Base-by-base conservation (phyloP, 2,329 filamentous ascomycete genomes). In the Pseudocercospora pini-densiflorae region DNA sequence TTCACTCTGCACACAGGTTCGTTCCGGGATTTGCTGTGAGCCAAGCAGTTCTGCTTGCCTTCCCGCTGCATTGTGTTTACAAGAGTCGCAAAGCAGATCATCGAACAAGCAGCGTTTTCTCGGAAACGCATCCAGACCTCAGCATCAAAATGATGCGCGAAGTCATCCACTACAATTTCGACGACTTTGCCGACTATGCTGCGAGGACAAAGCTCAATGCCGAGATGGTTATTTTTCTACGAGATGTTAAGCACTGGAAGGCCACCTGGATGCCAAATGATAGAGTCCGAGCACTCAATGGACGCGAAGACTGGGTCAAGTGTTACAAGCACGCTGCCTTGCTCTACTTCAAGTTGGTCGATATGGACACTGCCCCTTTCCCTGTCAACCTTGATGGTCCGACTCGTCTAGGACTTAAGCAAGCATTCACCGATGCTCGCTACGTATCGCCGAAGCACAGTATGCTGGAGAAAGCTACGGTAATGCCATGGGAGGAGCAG, bases 251-350 rank as follows among this genome's bases (percentile, higher is more conserved):
- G 23, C 36, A 47, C 3, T 61, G 58, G 58, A 61, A 49, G 36
- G 45, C 40, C 10, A 51, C 45, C 7, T 61, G 58, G 58, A 33
- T 12, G 27, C 10, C 16, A 23, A 19, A n/a, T 14, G 27, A 36
- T 29, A 16, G 24, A n/a, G 54, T n/a, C 14, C 24, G 33, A 33
- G 29, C n/a, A 9, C n/a, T 19, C 14, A 8, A 19, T 19, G 54
- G 29, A 31, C 21, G 21, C 19, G 36, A 49, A 21, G 23, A 61
- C 40, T 23, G 40, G 10, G 27, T 31, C 40, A 61, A 61, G 23
- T 61, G 58, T n/a, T 61, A 49, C 58, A 61, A 61, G 58, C 58
- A 61, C 29, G 58, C 58, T 23, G 58, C 58, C 12, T 21, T 61
- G 58, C 40, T 61, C 12, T 61, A 61, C 40, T 61, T 61, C 58